Base-by-base conservation (phyloP, 805 yeast genomes). In the Candida argentea region DNA sequence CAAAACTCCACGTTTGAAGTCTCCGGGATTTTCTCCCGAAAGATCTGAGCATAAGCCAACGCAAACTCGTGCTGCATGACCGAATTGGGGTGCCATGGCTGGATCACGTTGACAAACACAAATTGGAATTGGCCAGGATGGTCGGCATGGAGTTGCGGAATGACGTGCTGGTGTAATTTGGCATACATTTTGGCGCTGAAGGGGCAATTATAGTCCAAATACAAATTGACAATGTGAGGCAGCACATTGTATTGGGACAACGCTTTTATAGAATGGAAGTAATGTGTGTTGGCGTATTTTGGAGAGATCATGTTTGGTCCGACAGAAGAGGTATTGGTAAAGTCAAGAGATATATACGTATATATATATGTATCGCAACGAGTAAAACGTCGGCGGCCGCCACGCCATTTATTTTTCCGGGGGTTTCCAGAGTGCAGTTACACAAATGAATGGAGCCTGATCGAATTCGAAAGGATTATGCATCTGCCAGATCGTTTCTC, bases 1-100 rank as follows among this genome's bases (percentile, higher is more conserved):
- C 67, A 62, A 38, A 57, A 62, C 19, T 38, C 25, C 20, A 33
- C 30, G 33, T 52, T 51, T 23, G 56, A 40, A 22, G 36, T 30
- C 6, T 38, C 42, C 4, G 37, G 34, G 7, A 28, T 38, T 17
- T 37, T 33, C 15, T 48, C 52, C 24, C 57, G 39, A 67, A 84
- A 69, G 48, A 79, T 73, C 27, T 67, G 57, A n/a, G 80, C 81
- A 17, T 77, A 75, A 0, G 77, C 86, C 15, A 85, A 50, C 0
- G 80, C 65, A 23, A 80, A 79, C 45, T 85, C 94, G 47, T 79
- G 78, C 22, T 74, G 58, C 20, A 72, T 52, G 4, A 71, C 67
- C 1, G 89, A 76, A 31, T 74, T 71, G 24, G 87, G 77, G 49
- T 85, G 95, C 94, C 94, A 85, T 39, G 93, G 91, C 57, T 85